Percentiles rank a stretch among this genome's conserved stretches.
phyloP scores from a whole-genome alignment of 73 alveolate genomes.

The Paramecium octaurelia region DNA sequence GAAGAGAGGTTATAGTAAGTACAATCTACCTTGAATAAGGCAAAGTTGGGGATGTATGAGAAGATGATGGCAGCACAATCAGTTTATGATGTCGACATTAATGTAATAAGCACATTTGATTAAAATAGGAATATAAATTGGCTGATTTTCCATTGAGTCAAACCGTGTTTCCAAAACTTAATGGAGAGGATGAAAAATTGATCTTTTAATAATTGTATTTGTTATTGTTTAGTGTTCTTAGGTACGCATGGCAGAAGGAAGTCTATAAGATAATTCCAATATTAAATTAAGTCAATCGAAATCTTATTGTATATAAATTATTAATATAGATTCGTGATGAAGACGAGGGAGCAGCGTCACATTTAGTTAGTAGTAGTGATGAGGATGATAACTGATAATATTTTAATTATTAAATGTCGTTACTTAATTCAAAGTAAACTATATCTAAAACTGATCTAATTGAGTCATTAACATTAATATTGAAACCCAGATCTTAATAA shows the following conservation, averaged over 20 bases:
- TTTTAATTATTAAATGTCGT: constrained; percentile 43
- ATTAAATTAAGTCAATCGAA: neutral
- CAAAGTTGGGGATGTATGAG: neutral
- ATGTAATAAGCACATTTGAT: neutral
- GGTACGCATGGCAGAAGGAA: constrained; percentile 41
- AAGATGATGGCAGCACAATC: neutral
- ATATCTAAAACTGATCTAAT: neutral
- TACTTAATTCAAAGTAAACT: neutral
- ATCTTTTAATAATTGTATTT: constrained; percentile 17
- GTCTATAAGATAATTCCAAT: neutral
- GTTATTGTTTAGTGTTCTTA: neutral
- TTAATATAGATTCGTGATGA: neutral
- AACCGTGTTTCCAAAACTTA: neutral
- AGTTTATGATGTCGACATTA: constrained; percentile 15
- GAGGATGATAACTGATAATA: constrained; percentile 20
- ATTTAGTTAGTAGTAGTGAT: neutral
- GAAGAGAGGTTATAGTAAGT: neutral
- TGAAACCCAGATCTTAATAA: neutral
- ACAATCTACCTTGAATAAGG: neutral
- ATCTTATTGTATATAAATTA: neutral
- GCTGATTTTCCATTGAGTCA: neutral
- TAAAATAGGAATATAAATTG: constrained; percentile 9
- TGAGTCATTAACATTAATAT: neutral
- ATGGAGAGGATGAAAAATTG: constrained; percentile 11
- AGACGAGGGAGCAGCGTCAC: neutral